Percentiles rank a stretch among this genome's conserved stretches.
Evolutionary conservation across 2,329 filamentous ascomycete species (phyloP).

Genomic region (Aspergillus chevalieri): DNA sequence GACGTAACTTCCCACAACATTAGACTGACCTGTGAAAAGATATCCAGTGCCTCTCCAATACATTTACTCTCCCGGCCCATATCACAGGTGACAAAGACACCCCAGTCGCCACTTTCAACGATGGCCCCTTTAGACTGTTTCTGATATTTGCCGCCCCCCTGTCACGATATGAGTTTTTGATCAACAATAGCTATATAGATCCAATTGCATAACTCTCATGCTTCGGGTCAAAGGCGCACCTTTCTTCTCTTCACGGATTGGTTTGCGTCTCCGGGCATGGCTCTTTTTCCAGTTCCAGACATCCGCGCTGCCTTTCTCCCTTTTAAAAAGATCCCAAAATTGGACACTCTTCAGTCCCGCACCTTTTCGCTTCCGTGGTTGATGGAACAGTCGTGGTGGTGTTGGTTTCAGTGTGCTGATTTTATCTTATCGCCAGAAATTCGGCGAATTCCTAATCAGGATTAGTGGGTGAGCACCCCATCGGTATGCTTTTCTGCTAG

Average conservation of each 20-base stretch:
- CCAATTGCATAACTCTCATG: background rate
- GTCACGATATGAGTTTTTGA: slow-evolving; percentile 5
- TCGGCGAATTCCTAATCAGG: too few relatives aligned
- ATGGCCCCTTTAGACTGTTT: slow-evolving; percentile 18
- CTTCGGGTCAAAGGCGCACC: slow-evolving; percentile 14
- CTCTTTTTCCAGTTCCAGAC: slow-evolving; percentile 25
- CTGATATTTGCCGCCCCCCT: slow-evolving; percentile 27
- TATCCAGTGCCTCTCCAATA: slow-evolving; percentile 50
- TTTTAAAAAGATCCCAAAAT: background rate
- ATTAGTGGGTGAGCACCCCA: background rate
- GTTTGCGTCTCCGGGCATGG: slow-evolving; percentile 19
- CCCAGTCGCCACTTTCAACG: slow-evolving; percentile 49
- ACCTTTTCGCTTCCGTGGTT: too few relatives aligned
- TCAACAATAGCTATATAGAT: background rate
- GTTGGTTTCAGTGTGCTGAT: too few relatives aligned
- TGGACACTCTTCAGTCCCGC: background rate
- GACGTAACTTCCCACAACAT: background rate
- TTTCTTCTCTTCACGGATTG: slow-evolving; percentile 26
- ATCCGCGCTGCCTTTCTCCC: slow-evolving; percentile 8
- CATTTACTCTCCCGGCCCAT: slow-evolving; percentile 57
- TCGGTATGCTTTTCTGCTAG: too few relatives aligned
- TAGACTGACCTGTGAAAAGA: slow-evolving; percentile 49
- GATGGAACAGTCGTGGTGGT: too few relatives aligned
- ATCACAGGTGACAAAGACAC: slow-evolving; percentile 59
- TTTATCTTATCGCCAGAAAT: too few relatives aligned